Evolutionary conservation across 2,329 filamentous ascomycete genomes (phyloP), one percentile per base, ranked within the genome.

Genomic region (Pseudocercospora crystallina): DNA sequence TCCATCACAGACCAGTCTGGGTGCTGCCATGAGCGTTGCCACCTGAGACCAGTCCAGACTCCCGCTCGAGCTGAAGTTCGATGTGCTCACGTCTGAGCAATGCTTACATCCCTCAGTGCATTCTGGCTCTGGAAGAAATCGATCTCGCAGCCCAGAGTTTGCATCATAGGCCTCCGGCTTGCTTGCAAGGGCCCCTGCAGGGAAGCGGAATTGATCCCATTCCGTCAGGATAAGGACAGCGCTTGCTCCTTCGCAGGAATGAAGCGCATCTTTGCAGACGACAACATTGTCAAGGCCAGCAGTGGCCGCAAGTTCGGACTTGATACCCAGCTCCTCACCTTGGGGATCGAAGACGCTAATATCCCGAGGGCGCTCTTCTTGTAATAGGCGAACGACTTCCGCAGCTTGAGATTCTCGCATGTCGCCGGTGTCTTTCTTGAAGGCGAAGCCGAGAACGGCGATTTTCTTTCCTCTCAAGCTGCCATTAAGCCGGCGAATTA

Each of bases 381-480:
- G 73, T 13, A 90, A 72, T 8, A 77, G 78, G 57, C 80, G 80
- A 68, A 89, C 81, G 57, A 89, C 81, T 58, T 84, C 82, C 14
- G 87, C 76, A 0, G 85, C 83, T 0, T 85, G 81, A 35, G 81
- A 83, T 66, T 90, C 86, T 33, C 87, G 80, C 4, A 85, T 87
- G 65, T 91, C 87, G 17, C 80, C 82, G 0, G 87, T 91, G 68
- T 89, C 80, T 70, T 88, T 87, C 76, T 92, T 91, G 73, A 88
- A 91, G 8, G 87, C 84, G 59, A 85, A 90, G 4, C 88, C 88
- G 5, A 91, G 77, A 2, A 91, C 74, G 2, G 84, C 65, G 20
- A 90, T 73, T 70, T 87, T 89, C 74, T 89, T 89, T 51, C 80
- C 80, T 2, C 76, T 75, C 5, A 90, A 73, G 10, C 83, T 87